Conservation (phyloP, 441 rosid genomes). For the Manihot esculenta region DNA sequence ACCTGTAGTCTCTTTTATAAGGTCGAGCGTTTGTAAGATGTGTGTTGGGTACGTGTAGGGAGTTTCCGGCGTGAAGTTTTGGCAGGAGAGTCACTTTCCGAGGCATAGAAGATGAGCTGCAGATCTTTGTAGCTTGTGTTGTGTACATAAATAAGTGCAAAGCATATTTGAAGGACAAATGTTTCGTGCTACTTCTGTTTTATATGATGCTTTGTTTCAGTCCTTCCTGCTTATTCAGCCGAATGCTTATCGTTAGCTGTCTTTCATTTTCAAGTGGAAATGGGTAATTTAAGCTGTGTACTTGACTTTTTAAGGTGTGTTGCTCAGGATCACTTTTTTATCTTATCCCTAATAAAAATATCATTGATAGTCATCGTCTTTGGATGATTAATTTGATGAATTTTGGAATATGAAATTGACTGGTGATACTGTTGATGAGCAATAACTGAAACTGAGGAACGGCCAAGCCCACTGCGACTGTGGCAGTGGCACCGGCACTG, state of each 20-base stretch:
- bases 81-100: not conserved
- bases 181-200: not conserved
- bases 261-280: too few species aligned
- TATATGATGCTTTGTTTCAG: not conserved
- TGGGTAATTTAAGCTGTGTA: too few species aligned
- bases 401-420: too few species aligned
- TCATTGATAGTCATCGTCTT: too few species aligned
- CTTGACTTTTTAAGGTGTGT: too few species aligned
- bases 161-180: not conserved
- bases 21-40: not conserved
- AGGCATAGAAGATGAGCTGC: not conserved
- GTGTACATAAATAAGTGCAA: slow-evolving; percentile 16
- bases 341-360: too few species aligned
- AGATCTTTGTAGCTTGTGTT: not conserved
- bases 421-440: too few species aligned
- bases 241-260: not conserved
- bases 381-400: too few species aligned
- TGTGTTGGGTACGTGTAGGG: not conserved
- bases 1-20: not conserved
- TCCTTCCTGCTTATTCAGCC: not conserved
- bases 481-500: too few species aligned
- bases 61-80: not conserved
- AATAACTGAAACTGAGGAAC: too few species aligned
- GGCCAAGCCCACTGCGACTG: too few species aligned
- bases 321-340: too few species aligned